These are phyloP conservation scores for Plectranthus barbatus DNA, from an alignment of 257 asterid genomes.

Conservation along the genomic window DNA sequence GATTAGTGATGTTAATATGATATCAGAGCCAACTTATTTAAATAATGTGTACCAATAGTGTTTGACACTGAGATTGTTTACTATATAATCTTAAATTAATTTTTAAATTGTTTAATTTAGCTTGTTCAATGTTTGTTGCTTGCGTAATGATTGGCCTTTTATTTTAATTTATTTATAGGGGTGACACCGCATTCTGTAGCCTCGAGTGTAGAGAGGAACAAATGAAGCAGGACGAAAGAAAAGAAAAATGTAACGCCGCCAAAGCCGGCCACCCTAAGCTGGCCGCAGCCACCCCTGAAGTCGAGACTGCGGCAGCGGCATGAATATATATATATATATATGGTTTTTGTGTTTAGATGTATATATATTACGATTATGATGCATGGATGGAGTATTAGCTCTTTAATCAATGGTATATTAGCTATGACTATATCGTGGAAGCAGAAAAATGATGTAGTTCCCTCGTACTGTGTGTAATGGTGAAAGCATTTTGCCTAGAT, in stretches of 20 bases:
- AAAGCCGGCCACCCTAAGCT: slow-evolving; percentile 7
- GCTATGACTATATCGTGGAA: no score
- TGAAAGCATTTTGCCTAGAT: no score
- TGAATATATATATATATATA: neutral
- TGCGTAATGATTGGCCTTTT: neutral
- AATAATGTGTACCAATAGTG: no score
- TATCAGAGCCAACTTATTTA: no score
- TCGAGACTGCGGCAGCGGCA: slow-evolving; percentile 17
- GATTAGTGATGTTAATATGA: no score
- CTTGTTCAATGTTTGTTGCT: neutral
- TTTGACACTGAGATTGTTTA: no score
- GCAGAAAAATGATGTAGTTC: no score
- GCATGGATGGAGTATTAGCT: neutral
- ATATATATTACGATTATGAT: neutral
- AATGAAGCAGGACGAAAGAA: slow-evolving; percentile 28
- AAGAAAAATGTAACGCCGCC: slow-evolving; percentile 16
- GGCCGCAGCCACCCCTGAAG: slow-evolving; percentile 6
- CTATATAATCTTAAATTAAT: no score
- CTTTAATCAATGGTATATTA: no score
- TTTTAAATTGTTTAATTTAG: neutral
- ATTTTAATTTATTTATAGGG: slow-evolving; percentile 10
- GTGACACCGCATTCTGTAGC: slow-evolving; percentile 37
- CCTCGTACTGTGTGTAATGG: no score
- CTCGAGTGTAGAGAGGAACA: slow-evolving; percentile 34
- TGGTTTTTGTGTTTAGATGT: neutral